Conservation (phyloP, 1,284 basidiomycete species). For the Rhodofomes roseus region DNA sequence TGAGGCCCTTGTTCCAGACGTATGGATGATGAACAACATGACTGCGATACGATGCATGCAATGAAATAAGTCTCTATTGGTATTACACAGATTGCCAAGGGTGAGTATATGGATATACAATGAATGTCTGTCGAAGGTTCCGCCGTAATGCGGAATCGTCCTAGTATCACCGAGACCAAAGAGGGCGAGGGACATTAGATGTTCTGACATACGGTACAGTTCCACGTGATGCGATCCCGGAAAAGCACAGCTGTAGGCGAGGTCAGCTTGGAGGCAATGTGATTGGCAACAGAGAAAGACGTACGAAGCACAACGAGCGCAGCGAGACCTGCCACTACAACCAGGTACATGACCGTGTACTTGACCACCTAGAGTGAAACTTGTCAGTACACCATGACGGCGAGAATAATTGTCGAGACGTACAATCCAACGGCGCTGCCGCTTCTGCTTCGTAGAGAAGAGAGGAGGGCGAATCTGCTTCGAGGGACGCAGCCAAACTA, state of each 20-base stretch:
- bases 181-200: conserved; percentile 48
- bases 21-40: background rate
- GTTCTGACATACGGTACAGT: conserved; percentile 72
- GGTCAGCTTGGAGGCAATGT: conserved; percentile 5
- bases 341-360: conserved; percentile 82
- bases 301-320: conserved; percentile 80
- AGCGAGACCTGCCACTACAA: conserved; percentile 76
- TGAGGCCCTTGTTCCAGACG: no score
- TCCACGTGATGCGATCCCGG: conserved; percentile 63
- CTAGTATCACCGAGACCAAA: background rate
- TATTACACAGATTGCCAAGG: conserved; percentile 9
- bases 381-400: conserved; percentile 1
- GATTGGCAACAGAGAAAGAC: conserved; percentile 29
- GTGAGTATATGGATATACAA: conserved; percentile 13
- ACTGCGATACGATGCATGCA: background rate
- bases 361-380: conserved; percentile 54
- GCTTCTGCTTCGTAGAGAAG: conserved; percentile 92
- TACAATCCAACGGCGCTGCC: conserved; percentile 89
- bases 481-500: conserved; percentile 86
- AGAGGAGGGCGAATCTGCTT: conserved; percentile 94
- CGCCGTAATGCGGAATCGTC: conserved; percentile 1
- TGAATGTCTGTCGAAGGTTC: conserved; percentile 7
- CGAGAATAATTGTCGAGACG: conserved; percentile 22
- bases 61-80: conserved; percentile 7
- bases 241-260: conserved; percentile 55